Conservation (phyloP, 768 basidiomycete species). For the Mycena latifolia region DNA sequence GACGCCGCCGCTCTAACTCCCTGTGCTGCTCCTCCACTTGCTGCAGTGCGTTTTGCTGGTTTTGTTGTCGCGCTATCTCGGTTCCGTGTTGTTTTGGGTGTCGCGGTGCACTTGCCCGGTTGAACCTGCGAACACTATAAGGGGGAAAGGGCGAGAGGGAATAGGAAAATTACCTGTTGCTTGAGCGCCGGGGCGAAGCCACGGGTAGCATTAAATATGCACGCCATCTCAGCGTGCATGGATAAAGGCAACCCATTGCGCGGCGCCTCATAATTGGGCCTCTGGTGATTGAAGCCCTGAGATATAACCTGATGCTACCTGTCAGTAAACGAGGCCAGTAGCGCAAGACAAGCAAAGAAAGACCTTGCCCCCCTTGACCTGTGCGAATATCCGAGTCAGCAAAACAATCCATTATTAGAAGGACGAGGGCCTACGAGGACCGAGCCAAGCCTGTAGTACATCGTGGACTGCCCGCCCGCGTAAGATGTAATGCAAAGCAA, state of each 20-base stretch:
- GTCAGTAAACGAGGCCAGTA: no score
- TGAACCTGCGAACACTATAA: no score
- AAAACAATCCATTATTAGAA: neutral
- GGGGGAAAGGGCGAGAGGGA: no score
- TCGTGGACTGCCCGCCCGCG: slow-evolving; percentile 46
- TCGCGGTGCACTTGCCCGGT: slow-evolving; percentile 39
- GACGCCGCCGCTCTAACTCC: slow-evolving; percentile 27
- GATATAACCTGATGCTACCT: no score
- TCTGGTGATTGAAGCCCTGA: slow-evolving; percentile 65
- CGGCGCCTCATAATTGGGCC: slow-evolving; percentile 63
- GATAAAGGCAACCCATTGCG: slow-evolving; percentile 55
- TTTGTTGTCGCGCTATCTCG: slow-evolving; percentile 30
- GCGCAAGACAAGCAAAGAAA: no score
- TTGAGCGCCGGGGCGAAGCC: slow-evolving; percentile 65
- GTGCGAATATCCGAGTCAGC: neutral
- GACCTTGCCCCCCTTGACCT: slow-evolving; percentile 67
- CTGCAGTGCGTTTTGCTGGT: slow-evolving; percentile 24
- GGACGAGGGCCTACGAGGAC: slow-evolving; percentile 42
- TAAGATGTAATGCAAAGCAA: slow-evolving; percentile 1
- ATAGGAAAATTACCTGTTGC: no score
- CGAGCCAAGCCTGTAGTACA: slow-evolving; percentile 62
- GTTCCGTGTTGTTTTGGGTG: slow-evolving; percentile 34
- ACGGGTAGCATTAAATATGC: slow-evolving; percentile 64
- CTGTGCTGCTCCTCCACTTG: slow-evolving; percentile 15
- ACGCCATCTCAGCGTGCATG: slow-evolving; percentile 74